Evolutionary conservation across 148 eudicot species (phyloP).

Genomic region (Silene latifolia): DNA sequence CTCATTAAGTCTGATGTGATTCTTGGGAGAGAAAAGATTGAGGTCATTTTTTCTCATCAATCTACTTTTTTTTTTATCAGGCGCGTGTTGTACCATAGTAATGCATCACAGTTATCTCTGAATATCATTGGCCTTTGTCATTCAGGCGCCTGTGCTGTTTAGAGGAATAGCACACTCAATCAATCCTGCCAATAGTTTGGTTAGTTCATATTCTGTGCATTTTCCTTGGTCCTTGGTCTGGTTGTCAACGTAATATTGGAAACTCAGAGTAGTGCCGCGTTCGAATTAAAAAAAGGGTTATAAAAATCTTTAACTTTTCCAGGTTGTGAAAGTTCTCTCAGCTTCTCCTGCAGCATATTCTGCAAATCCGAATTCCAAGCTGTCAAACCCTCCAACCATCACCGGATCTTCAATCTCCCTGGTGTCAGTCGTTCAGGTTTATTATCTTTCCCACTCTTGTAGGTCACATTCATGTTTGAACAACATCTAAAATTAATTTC

Average conservation of each 20-base stretch:
- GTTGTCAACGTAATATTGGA: background rate
- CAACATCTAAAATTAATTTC: background rate
- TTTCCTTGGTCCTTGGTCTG: background rate
- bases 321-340: slow-evolving; percentile 65
- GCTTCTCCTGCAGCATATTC: slow-evolving; percentile 67
- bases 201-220: slow-evolving; percentile 23
- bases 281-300: background rate
- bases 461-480: background rate
- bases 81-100: background rate
- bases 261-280: background rate
- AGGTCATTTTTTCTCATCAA: slow-evolving; percentile 35
- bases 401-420: slow-evolving; percentile 54
- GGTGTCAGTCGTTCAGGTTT: slow-evolving; percentile 69
- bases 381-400: slow-evolving; percentile 48
- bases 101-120: slow-evolving; percentile 10
- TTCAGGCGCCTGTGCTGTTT: slow-evolving; percentile 66
- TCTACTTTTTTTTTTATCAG: slow-evolving; percentile 1
- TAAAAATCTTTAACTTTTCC: background rate
- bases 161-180: slow-evolving; percentile 58
- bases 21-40: slow-evolving; percentile 50
- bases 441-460: background rate
- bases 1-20: slow-evolving; percentile 53
- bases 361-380: slow-evolving; percentile 46
- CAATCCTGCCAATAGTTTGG: slow-evolving; percentile 57
- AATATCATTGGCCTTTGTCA: background rate